Evolutionary conservation across 306 rosid genomes (phyloP), one percentile per base, ranked within the genome.

Genomic region (Dalbergia cultrata): DNA sequence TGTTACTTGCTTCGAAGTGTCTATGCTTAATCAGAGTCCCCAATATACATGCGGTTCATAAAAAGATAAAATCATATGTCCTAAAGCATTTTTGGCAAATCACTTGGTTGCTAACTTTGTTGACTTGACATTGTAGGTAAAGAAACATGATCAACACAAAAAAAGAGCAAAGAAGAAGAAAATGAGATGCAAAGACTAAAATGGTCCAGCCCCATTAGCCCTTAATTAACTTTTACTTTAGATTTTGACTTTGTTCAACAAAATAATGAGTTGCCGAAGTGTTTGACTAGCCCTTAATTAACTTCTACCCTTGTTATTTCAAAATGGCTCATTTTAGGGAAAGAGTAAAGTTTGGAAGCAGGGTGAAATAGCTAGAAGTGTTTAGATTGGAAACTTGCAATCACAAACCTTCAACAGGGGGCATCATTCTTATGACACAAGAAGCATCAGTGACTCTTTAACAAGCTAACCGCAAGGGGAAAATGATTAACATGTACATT

Each of bases 401-500:
- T 54, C 22, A 80, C 91, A 76, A 82, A 96, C 99, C 99, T 96
- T 96, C 91, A 6, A 86, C 18, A n/a, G 13, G 43, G 14, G 21
- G 70, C 17, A 82, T 57, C 34, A 60, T 18, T 18, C 41, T 74
- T n/a, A 18, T 67, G 58, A 67, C 50, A 57, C 31, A 18, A 62
- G 37, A 81, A 37, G 44, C 39, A 69, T 17, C 44, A 17, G 19
- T 52, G 59, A 58, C 12, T 6, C 26, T n/a, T 10, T 22, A 31
- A 47, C 47, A 16, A 16, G 44, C n/a, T 49, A 52, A 16, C 35
- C 68, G 47, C 18, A 22, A 16, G 16, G 19, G 49, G 18, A 61
- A 57, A 45, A 8, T n/a, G 66, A 12, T 9, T 13, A 53, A 70
- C 2, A 16, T 68, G 37, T 26, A 68, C 69, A 76, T n/a, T n/a